Base-by-base conservation (phyloP, 495 filamentous ascomycete species). In the Lophium mytilinum region DNA sequence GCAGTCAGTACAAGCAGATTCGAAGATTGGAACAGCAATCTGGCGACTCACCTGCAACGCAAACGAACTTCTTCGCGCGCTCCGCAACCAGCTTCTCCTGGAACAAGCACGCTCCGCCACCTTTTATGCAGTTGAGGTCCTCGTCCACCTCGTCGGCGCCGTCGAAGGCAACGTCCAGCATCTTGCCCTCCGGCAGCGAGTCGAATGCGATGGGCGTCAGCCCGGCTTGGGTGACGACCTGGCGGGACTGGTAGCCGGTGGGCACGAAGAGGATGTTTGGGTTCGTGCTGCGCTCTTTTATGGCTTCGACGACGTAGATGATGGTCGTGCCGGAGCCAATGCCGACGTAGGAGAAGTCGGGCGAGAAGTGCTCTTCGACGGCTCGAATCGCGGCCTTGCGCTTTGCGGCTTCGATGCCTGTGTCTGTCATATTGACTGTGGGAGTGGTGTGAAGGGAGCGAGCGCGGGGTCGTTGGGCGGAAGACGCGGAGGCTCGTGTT, bases 61-160 rank as follows among this genome's bases (percentile, higher is more conserved):
- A 93, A 53, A 98, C 81, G 67, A 98, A 96, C 64, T 90, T 87
- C 74, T 82, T 85, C 1, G 91, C 86, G 53, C 83, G 80, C 35
- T 87, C 80, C 3, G 91, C 91, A 12, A 98, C 92, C 19, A 98
- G 76, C 75, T 98, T 98, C 76, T 98, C 93, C 73, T 97, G 94
- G 78, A 95, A 96, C 56, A 96, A 73, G 72, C 94, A 98, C 30
- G 90, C 93, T 43, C 93, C 93, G 14, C 93, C 93, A 45, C 93
- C 93, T 75, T 98, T 98, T 73, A 98, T 96, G 67, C 90, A 88
- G 72, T 97, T 98, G 51, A 98, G 72, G 39, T 90, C 88, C 19
- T 88, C 88, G 70, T 98, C 93, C 30, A 98, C 90, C 75, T 98
- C 93, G 69, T 98, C 93, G 19, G 93, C 94, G 37, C 93, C 92